Conservation (phyloP, 306 rosid genomes). For the Urtica urens region DNA sequence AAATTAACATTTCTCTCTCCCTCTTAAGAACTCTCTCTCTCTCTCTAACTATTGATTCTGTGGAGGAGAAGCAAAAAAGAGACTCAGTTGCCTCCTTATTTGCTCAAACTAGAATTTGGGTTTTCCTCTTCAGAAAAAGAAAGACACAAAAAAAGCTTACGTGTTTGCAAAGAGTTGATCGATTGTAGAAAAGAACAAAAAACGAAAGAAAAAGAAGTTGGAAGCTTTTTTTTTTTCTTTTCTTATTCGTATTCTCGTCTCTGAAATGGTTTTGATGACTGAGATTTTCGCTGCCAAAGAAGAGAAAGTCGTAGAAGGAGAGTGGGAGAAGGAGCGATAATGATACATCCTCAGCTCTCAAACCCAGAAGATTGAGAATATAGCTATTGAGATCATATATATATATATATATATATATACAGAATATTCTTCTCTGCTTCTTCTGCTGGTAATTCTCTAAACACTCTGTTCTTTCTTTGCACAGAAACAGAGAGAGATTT, state of each 20-base stretch:
- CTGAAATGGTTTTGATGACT: constrained; percentile 69
- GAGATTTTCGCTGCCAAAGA: constrained; percentile 37
- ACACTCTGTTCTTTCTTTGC: not conserved
- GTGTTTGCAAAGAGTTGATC: not conserved
- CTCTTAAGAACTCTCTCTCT: constrained; percentile 18
- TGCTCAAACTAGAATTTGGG: constrained; percentile 27
- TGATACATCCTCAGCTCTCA: constrained; percentile 1
- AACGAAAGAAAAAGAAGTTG: not conserved
- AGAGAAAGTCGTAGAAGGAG: constrained; percentile 68
- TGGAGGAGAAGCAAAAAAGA: constrained; percentile 23
- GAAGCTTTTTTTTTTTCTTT: not conserved
- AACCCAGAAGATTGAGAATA: no score
- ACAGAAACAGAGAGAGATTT: not conserved
- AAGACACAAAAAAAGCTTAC: not conserved
- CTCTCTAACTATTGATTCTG: constrained; percentile 21
- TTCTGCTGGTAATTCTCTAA: constrained; percentile 48
- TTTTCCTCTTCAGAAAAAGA: constrained; percentile 23
- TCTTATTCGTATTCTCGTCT: constrained; percentile 2
- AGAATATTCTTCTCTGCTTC: no score
- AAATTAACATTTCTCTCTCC: not conserved
- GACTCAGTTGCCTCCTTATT: constrained; percentile 15
- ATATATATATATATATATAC: no score
- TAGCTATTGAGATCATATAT: no score
- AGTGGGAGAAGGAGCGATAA: constrained; percentile 86
- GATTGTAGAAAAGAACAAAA: not conserved